A percentile compares a stretch with the other conserved stretches of the same genome.
These are phyloP conservation scores for Yarrowia galli DNA, from an alignment of 1,139 yeast species.

Conservation along the genomic window DNA sequence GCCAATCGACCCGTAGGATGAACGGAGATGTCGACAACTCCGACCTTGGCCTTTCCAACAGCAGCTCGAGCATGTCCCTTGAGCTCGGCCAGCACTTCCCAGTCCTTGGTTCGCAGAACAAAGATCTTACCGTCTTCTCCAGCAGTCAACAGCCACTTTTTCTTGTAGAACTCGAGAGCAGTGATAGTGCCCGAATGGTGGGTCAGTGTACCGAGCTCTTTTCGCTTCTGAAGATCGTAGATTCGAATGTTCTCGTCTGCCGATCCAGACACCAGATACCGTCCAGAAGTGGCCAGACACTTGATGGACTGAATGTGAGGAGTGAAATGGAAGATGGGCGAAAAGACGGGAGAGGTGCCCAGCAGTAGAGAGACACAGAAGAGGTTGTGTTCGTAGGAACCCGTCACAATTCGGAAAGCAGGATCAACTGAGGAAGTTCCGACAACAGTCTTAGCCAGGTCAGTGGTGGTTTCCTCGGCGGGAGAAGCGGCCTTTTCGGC, in stretches of 20 bases:
- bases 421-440: slow-evolving; percentile 35
- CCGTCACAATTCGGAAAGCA: slow-evolving; percentile 79
- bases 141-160: slow-evolving; percentile 86
- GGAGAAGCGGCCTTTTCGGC: not conserved
- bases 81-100: slow-evolving; percentile 90
- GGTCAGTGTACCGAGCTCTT: slow-evolving; percentile 88
- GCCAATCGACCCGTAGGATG: slow-evolving; percentile 96
- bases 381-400: slow-evolving; percentile 93
- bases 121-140: slow-evolving; percentile 90
- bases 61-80: slow-evolving; percentile 71
- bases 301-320: slow-evolving; percentile 91
- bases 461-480: not conserved
- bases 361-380: slow-evolving; percentile 78
- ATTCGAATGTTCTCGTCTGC: slow-evolving; percentile 96
- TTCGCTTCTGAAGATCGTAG: slow-evolving; percentile 91
- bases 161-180: slow-evolving; percentile 67
- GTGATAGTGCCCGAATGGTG: slow-evolving; percentile 93
- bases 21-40: slow-evolving; percentile 81
- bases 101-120: slow-evolving; percentile 95
- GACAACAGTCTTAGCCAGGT: slow-evolving; percentile 5
- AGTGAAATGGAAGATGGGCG: slow-evolving; percentile 93
- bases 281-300: slow-evolving; percentile 78
- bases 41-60: slow-evolving; percentile 51
- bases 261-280: slow-evolving; percentile 92
- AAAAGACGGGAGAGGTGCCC: slow-evolving; percentile 60